Conservation (phyloP, 2,329 filamentous ascomycete genomes). For the Chaetomiaceae sp. region DNA sequence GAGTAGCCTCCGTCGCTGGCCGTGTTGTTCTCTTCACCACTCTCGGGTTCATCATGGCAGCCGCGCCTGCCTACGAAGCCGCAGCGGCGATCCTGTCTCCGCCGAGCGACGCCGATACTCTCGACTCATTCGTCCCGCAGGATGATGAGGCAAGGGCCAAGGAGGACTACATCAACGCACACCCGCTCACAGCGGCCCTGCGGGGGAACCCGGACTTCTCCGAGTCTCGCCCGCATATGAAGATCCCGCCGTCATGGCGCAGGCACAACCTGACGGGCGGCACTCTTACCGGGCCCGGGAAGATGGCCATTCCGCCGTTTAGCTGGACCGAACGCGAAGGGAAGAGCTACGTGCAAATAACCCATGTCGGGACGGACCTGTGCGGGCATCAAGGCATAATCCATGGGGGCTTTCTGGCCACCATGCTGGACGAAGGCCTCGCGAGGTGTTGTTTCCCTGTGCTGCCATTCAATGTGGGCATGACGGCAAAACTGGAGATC, state of each 20-base stretch:
- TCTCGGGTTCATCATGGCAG: constrained; percentile 53
- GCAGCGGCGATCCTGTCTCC: constrained; percentile 47
- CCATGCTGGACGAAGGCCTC: constrained; percentile 84
- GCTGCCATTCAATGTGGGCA: constrained; percentile 75
- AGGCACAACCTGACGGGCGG: constrained; percentile 76
- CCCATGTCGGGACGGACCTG: constrained; percentile 72
- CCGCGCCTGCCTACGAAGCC: constrained; percentile 46
- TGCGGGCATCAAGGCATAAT: constrained; percentile 89
- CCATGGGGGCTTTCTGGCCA: constrained; percentile 88
- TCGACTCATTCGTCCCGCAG: constrained; percentile 57
- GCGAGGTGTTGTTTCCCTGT: constrained; percentile 84
- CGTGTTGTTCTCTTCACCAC: constrained; percentile 44
- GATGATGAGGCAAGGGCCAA: constrained; percentile 55
- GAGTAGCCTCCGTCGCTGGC: constrained; percentile 42
- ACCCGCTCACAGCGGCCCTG: constrained; percentile 67
- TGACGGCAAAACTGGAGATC: constrained; percentile 80
- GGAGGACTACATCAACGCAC: constrained; percentile 68
- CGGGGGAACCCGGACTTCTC: constrained; percentile 61
- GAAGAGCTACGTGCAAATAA: constrained; percentile 64
- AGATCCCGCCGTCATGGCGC: constrained; percentile 68
- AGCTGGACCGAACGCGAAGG: constrained; percentile 69
- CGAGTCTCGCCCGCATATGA: constrained; percentile 81
- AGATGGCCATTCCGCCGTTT: constrained; percentile 75
- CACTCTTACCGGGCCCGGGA: constrained; percentile 67
- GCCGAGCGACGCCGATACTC: constrained; percentile 61